Evolutionary conservation across 805 yeast species (phyloP).

Genomic region (Priceomyces haplophilus): DNA sequence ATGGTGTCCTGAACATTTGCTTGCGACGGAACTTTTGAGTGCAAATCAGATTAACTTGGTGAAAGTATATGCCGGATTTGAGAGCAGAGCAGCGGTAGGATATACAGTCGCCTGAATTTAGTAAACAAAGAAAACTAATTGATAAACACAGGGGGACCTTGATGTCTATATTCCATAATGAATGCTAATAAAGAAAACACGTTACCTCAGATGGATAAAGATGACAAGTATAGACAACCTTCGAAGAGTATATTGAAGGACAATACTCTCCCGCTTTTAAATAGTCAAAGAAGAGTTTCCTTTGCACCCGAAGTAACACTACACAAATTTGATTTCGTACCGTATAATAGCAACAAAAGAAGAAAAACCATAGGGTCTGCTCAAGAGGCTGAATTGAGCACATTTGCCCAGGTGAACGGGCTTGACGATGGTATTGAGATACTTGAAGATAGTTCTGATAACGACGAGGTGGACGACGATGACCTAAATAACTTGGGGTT

Average conservation of each 20-base stretch:
- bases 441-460: constrained; percentile 25
- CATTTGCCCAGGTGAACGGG: not conserved
- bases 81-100: not conserved
- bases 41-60: too few relatives aligned
- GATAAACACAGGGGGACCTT: not conserved
- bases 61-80: not conserved
- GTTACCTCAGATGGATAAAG: constrained; percentile 3
- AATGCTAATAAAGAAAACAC: not conserved
- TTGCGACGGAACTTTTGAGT: too few relatives aligned
- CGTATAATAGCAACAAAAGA: constrained; percentile 12
- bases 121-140: constrained; percentile 1
- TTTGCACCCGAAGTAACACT: constrained; percentile 75
- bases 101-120: not conserved
- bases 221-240: constrained; percentile 6
- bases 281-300: constrained; percentile 55
- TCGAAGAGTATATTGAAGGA: constrained; percentile 23
- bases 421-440: constrained; percentile 1
- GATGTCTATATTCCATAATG: not conserved
- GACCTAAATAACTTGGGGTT: constrained; percentile 4
- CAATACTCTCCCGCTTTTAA: constrained; percentile 19
- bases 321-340: constrained; percentile 49
- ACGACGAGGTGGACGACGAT: constrained; percentile 14
- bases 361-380: constrained; percentile 27
- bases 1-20: too few relatives aligned
- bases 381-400: constrained; percentile 15